Evolutionary conservation across 139 green algal species (phyloP).

Genomic region (Haematococcus sp.): DNA sequence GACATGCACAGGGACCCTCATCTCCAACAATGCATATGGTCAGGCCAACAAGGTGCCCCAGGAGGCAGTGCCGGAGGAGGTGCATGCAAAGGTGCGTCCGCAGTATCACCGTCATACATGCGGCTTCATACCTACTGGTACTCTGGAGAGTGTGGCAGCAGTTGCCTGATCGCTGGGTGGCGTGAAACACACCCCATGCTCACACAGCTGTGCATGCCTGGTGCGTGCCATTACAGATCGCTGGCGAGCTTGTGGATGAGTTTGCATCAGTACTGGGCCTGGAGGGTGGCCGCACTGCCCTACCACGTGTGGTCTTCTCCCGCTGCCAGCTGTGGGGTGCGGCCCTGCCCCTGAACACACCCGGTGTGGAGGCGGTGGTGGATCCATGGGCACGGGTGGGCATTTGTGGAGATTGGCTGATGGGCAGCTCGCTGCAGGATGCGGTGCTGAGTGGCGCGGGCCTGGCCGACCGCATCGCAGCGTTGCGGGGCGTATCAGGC

Average conservation of each 20-base stretch:
- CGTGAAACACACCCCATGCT: too few species aligned
- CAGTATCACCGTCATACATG: too few species aligned
- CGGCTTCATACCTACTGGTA: too few species aligned
- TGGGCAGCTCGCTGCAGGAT: conserved; percentile 55
- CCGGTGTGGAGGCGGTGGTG: conserved; percentile 57
- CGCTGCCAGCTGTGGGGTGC: conserved; percentile 31
- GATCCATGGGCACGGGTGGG: conserved; percentile 55
- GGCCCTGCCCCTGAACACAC: conserved; percentile 69
- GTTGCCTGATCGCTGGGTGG: too few species aligned
- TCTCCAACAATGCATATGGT: conserved; percentile 70
- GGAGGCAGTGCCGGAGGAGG: conserved; percentile 58
- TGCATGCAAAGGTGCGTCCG: conserved; percentile 45
- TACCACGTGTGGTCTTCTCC: conserved; percentile 14
- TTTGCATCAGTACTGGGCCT: conserved; percentile 37
- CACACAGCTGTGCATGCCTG: too few species aligned
- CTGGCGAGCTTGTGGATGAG: conserved; percentile 45
- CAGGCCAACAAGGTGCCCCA: conserved; percentile 66
- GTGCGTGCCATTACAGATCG: conserved; percentile 1
- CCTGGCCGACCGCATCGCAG: conserved; percentile 52
- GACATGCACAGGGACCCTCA: conserved; percentile 66
- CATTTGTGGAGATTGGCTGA: conserved; percentile 79
- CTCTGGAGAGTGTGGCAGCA: too few species aligned
- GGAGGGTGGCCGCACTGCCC: background rate
- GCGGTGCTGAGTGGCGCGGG: conserved; percentile 61
- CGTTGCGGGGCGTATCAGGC: background rate